phyloP scores from a whole-genome alignment of 768 basidiomycete genomes.

The Mycena crocata region DNA sequence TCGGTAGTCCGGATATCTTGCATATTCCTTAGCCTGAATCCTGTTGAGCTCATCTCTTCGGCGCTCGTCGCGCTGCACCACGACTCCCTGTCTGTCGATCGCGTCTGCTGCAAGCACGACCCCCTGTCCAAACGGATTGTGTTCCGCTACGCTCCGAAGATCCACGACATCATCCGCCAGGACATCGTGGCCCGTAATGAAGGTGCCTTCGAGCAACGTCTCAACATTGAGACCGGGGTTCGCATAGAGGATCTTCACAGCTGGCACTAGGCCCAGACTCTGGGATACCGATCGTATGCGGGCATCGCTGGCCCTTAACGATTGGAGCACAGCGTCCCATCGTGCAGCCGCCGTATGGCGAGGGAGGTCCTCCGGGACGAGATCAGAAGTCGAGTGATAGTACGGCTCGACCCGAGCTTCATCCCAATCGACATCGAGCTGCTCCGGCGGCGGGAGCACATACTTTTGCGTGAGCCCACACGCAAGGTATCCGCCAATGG shows the following conservation, averaged over 20 bases:
- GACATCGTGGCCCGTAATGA: no score
- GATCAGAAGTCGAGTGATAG: no score
- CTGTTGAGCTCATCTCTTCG: background rate
- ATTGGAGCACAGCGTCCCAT: background rate
- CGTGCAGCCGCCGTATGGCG: background rate
- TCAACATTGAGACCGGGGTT: no score
- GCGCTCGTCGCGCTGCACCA: background rate
- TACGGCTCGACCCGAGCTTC: no score
- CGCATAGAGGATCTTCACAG: background rate
- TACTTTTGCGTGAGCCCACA: constrained; percentile 51
- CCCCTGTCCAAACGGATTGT: no score
- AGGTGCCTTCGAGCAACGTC: no score
- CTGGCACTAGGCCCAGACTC: background rate
- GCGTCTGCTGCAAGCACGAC: no score
- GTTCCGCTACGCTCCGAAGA: no score
- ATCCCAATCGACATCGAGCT: no score
- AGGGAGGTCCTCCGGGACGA: no score
- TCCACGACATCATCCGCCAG: no score
- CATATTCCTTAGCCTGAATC: background rate
- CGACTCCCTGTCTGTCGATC: background rate
- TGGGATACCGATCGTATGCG: background rate
- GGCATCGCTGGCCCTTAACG: background rate
- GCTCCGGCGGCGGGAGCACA: constrained; percentile 35
- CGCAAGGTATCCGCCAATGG: constrained; percentile 47
- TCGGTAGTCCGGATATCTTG: background rate